Evolutionary conservation across 306 rosid genomes (phyloP).

Genomic region (Gleditsia sinensis): DNA sequence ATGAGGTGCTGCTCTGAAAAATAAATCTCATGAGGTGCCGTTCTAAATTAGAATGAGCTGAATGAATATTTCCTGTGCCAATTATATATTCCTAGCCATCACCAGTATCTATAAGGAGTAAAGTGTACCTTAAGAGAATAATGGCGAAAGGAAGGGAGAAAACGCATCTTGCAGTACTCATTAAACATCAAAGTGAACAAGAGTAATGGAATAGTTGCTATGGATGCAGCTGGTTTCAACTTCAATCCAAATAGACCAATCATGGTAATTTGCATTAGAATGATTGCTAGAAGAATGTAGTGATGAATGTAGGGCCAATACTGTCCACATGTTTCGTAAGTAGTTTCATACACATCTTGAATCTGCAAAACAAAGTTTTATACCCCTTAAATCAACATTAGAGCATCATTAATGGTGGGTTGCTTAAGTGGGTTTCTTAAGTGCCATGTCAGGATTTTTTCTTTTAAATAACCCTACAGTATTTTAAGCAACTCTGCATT

Average conservation of each 20-base stretch:
- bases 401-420: too few species aligned
- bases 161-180: slow-evolving; percentile 91
- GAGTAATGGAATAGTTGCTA: slow-evolving; percentile 75
- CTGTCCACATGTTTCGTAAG: slow-evolving; percentile 81
- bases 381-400: slow-evolving; percentile 8
- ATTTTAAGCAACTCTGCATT: too few species aligned
- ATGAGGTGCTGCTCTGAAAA: too few species aligned
- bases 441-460: too few species aligned
- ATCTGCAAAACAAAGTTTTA: slow-evolving; percentile 57
- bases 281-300: slow-evolving; percentile 67
- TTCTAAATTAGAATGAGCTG: not conserved
- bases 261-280: slow-evolving; percentile 95
- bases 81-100: not conserved
- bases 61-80: not conserved
- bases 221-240: slow-evolving; percentile 80
- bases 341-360: slow-evolving; percentile 71
- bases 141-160: slow-evolving; percentile 72
- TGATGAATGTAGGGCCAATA: slow-evolving; percentile 91
- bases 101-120: not conserved
- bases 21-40: too few species aligned
- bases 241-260: slow-evolving; percentile 87
- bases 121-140: slow-evolving; percentile 64
- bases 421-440: too few species aligned
- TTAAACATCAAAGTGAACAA: slow-evolving; percentile 70
- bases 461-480: too few species aligned